Evolutionary conservation across 352 stramenopile genomes (phyloP).

Genomic region (Aphanomyces invadans): DNA sequence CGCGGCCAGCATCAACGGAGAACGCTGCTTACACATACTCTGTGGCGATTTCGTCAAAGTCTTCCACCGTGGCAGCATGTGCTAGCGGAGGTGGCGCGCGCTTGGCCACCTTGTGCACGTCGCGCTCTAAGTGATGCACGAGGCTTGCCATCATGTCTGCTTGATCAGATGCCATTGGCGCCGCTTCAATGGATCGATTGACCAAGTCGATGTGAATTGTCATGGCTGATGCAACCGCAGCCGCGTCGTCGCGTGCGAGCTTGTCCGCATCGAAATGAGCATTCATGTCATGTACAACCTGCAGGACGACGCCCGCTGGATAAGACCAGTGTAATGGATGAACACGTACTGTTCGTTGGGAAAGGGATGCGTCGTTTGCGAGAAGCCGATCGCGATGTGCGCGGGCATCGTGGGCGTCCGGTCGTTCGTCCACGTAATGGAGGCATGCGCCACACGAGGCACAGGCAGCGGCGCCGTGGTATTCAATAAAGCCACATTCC

Average conservation of each 20-base stretch:
- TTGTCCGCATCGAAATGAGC: constrained; percentile 22
- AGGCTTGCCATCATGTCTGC: background rate
- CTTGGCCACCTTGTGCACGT: background rate
- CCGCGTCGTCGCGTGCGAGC: constrained; percentile 1
- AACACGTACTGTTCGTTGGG: constrained; percentile 15
- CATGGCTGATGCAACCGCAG: background rate
- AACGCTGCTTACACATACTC: background rate
- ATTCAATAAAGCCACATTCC: constrained; percentile 19
- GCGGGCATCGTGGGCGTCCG: constrained; percentile 2
- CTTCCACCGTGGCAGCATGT: background rate
- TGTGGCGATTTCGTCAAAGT: background rate
- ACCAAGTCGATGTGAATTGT: constrained; percentile 21
- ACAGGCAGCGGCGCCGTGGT: background rate
- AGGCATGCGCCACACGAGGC: constrained; percentile 7
- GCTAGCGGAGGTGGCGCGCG: background rate
- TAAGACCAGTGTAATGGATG: no score
- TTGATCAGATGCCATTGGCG: constrained; percentile 1
- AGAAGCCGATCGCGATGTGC: constrained; percentile 22
- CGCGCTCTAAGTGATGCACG: background rate
- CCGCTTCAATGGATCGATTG: constrained; percentile 10
- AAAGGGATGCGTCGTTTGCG: constrained; percentile 19
- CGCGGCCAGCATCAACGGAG: no score
- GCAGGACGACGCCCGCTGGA: background rate
- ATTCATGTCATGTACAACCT: constrained; percentile 18
- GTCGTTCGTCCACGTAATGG: constrained; percentile 16